Conservation (phyloP, 2,329 filamentous ascomycete species). For the Fusarium scirpi region DNA sequence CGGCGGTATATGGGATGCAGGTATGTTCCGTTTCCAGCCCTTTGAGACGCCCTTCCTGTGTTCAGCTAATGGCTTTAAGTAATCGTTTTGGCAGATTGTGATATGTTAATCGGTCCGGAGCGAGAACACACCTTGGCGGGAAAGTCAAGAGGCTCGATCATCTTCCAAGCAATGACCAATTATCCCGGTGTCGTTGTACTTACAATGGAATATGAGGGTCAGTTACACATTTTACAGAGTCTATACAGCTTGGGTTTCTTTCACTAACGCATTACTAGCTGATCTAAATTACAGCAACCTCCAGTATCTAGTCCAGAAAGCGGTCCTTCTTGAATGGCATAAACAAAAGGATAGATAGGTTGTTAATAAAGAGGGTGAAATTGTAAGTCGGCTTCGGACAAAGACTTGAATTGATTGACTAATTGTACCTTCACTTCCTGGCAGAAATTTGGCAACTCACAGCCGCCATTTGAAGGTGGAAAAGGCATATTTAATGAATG, state of each 20-base stretch:
- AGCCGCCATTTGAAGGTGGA: too few relatives aligned
- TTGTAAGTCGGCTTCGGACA: too few relatives aligned
- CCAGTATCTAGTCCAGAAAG: too few relatives aligned
- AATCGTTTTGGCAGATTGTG: background rate
- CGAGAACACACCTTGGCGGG: background rate
- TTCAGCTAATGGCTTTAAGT: background rate
- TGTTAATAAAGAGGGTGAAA: too few relatives aligned
- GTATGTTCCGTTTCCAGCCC: background rate
- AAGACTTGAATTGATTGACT: too few relatives aligned
- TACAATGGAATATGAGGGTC: fast-evolving
- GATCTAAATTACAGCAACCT: too few relatives aligned
- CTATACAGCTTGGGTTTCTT: fast-evolving
- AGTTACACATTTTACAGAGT: background rate
- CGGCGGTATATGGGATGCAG: background rate
- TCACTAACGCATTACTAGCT: background rate
- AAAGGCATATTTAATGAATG: too few relatives aligned
- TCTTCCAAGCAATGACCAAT: fast-evolving
- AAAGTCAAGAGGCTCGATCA: background rate
- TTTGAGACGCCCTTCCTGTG: fast-evolving
- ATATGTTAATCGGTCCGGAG: fast-evolving
- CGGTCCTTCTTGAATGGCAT: too few relatives aligned
- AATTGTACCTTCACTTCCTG: too few relatives aligned
- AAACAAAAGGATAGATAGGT: too few relatives aligned
- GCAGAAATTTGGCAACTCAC: too few relatives aligned
- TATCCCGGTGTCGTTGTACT: background rate